A percentile compares a stretch with the other conserved stretches of the same genome.
Conservation (phyloP, 768 basidiomycete genomes). For the Auricularia sp. region DNA sequence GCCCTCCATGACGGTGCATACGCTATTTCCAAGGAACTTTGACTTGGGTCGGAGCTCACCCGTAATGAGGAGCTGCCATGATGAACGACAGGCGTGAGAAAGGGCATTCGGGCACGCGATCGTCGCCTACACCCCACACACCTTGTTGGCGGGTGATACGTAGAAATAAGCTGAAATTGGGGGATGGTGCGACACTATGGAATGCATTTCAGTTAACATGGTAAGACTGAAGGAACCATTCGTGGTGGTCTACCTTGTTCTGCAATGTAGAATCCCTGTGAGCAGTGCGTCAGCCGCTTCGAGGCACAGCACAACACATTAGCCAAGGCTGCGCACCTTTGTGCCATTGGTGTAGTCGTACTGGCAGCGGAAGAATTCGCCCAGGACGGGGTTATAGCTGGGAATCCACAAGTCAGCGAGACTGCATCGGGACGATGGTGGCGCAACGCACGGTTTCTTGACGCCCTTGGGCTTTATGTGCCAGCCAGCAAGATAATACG, state of each 20-base stretch:
- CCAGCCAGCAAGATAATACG: constrained; percentile 98
- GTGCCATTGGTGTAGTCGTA: constrained; percentile 88
- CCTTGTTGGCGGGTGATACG: constrained; percentile 78
- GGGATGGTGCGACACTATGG: constrained; percentile 83
- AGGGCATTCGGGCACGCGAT: neutral
- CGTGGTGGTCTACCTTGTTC: constrained; percentile 66
- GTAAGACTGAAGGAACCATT: neutral
- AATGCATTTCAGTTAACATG: constrained; percentile 1
- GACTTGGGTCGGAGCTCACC: constrained; percentile 95
- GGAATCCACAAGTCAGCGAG: neutral
- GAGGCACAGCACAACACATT: neutral
- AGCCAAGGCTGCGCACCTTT: neutral
- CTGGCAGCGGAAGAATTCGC: constrained; percentile 94
- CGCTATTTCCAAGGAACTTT: constrained; percentile 93
- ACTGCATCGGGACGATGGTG: constrained; percentile 1
- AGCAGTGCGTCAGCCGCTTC: neutral
- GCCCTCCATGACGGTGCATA: constrained; percentile 93
- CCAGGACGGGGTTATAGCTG: constrained; percentile 93
- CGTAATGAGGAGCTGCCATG: constrained; percentile 35
- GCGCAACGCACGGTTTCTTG: constrained; percentile 87
- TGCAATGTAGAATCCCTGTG: constrained; percentile 88
- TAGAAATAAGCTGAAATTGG: constrained; percentile 95
- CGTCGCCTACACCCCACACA: constrained; percentile 26
- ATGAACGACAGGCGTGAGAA: neutral
- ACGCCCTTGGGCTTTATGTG: constrained; percentile 99